Percentiles rank a stretch among this genome's conserved stretches.
These are phyloP conservation scores for Paramecium sexaurelia DNA, from an alignment of 73 alveolate species.

Conservation along the genomic window DNA sequence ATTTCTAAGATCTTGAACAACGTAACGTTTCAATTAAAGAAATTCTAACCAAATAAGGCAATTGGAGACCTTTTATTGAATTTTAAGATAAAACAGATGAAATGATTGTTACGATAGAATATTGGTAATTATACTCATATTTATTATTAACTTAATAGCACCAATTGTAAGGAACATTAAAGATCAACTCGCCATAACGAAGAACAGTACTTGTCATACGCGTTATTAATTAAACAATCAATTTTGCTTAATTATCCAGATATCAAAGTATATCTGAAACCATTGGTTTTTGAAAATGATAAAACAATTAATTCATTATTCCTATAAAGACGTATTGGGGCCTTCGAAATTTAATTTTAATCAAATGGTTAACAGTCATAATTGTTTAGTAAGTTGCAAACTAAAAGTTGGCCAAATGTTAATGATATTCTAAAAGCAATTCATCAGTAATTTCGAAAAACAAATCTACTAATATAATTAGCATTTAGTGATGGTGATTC, in stretches of 20 bases:
- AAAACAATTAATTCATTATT: not conserved
- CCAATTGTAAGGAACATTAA: constrained; percentile 31
- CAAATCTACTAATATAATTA: constrained; percentile 30
- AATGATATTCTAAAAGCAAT: not conserved
- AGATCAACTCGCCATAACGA: constrained; percentile 35
- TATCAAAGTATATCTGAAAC: constrained; percentile 42
- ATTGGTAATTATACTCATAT: constrained; percentile 13
- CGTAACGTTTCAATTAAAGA: not conserved
- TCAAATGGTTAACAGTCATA: not conserved
- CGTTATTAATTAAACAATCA: not conserved
- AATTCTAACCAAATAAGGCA: not conserved
- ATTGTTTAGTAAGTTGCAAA: not conserved
- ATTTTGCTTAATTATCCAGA: constrained; percentile 40
- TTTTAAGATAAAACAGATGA: not conserved
- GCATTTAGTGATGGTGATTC: not conserved
- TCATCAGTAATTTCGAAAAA: not conserved
- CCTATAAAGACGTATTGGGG: constrained; percentile 28
- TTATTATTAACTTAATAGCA: not conserved
- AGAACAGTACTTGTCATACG: not conserved
- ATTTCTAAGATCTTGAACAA: not conserved
- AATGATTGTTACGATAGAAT: constrained; percentile 32
- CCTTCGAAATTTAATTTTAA: constrained; percentile 27
- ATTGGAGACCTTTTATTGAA: constrained; percentile 47
- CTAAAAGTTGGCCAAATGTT: constrained; percentile 33
- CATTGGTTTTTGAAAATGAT: constrained; percentile 12